Evolutionary conservation across 805 yeast species (phyloP).

Genomic region (Yamadazyma endophytica): DNA sequence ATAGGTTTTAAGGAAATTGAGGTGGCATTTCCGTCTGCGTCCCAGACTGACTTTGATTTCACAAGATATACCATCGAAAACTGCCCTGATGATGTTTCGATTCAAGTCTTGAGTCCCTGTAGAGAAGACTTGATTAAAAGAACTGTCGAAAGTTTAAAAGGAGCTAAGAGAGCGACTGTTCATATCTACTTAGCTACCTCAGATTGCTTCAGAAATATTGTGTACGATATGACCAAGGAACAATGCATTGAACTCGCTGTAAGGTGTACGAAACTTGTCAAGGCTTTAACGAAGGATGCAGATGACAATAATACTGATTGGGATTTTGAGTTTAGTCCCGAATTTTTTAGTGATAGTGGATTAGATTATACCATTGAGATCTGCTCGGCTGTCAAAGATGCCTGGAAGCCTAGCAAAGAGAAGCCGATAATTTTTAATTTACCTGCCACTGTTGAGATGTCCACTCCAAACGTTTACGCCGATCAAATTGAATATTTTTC

Average conservation of each 20-base stretch:
- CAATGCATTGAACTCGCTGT: constrained; percentile 61
- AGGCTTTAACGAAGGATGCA: constrained; percentile 61
- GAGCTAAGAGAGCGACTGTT: constrained; percentile 72
- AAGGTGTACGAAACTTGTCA: constrained; percentile 57
- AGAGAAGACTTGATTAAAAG: constrained; percentile 68
- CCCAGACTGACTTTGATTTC: constrained; percentile 77
- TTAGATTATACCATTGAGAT: constrained; percentile 59
- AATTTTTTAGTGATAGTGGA: constrained; percentile 69
- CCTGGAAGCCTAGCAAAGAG: constrained; percentile 66
- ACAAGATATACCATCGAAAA: constrained; percentile 69
- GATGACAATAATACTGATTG: constrained; percentile 54
- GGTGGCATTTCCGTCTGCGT: constrained; percentile 78
- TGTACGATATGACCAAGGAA: constrained; percentile 59
- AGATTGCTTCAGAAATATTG: constrained; percentile 68
- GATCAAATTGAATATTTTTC: constrained; percentile 78
- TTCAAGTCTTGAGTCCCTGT: constrained; percentile 75
- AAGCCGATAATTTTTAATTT: constrained; percentile 73
- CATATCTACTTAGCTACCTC: constrained; percentile 77
- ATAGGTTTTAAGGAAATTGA: constrained; percentile 81
- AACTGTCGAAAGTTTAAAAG: constrained; percentile 67
- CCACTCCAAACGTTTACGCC: constrained; percentile 78
- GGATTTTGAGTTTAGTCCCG: constrained; percentile 79
- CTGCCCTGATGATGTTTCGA: constrained; percentile 72
- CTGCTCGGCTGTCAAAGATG: constrained; percentile 71
- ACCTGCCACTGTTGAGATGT: constrained; percentile 82